Percentiles rank a stretch among this genome's conserved stretches.
These are phyloP conservation scores for Dothideomycetidae sp. DNA, from an alignment of 2,329 filamentous ascomycete species.

Conservation along the genomic window DNA sequence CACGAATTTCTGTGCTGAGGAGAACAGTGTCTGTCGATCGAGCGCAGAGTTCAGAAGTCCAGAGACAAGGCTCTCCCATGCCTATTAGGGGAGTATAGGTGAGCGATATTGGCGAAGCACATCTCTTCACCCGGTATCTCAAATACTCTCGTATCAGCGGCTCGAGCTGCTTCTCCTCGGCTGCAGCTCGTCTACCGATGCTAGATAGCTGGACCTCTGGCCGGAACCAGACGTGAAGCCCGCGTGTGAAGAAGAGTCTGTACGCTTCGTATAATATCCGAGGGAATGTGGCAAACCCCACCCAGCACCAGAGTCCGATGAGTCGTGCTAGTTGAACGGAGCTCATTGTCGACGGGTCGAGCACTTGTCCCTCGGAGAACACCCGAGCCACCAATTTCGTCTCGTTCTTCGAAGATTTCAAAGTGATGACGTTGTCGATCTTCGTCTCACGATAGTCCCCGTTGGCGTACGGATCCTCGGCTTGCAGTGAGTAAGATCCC, in stretches of 20 bases:
- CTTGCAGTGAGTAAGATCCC: constrained; percentile 33
- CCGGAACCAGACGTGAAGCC: constrained; percentile 49
- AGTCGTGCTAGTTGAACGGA: constrained; percentile 17
- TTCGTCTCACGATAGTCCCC: constrained; percentile 15
- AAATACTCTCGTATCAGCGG: constrained; percentile 28
- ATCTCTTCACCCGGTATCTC: constrained; percentile 34
- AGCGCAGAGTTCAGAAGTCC: background rate
- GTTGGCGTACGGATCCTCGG: constrained; percentile 30
- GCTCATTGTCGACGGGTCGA: constrained; percentile 37
- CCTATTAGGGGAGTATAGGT: constrained; percentile 37
- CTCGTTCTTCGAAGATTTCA: constrained; percentile 45
- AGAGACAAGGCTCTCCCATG: constrained; percentile 6
- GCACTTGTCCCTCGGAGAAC: constrained; percentile 36
- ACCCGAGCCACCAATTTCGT: constrained; percentile 49
- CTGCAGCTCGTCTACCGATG: constrained; percentile 39
- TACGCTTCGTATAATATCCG: constrained; percentile 49
- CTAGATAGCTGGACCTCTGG: constrained; percentile 47
- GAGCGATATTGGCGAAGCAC: constrained; percentile 33
- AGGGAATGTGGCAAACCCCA: constrained; percentile 51
- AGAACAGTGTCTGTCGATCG: constrained; percentile 23
- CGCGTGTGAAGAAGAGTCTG: constrained; percentile 40
- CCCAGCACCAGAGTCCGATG: constrained; percentile 46
- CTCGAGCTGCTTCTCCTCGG: constrained; percentile 33
- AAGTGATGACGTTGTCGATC: constrained; percentile 46
- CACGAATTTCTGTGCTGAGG: constrained; percentile 25